These are phyloP conservation scores for Debaryomyces robertsiae DNA, from an alignment of 1,139 yeast species.

Conservation along the genomic window DNA sequence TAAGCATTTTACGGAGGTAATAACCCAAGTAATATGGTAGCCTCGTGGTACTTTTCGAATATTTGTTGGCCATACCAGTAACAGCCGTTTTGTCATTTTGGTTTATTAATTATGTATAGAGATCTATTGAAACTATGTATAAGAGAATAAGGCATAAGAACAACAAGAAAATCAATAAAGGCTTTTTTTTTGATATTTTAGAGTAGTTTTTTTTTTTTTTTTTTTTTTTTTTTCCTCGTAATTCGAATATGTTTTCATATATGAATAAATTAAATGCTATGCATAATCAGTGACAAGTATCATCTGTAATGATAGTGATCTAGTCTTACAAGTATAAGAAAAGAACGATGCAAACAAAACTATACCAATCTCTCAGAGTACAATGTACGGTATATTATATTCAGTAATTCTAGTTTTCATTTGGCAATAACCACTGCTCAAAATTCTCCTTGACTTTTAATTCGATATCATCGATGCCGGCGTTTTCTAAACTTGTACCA, in stretches of 20 bases:
- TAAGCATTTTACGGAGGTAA: no score
- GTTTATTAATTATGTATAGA: slow-evolving; percentile 9
- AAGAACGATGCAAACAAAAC: slow-evolving; percentile 9
- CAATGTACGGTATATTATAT: not conserved
- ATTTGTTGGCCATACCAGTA: no score
- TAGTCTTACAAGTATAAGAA: slow-evolving; percentile 8
- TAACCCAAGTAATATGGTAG: no score
- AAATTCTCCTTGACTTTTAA: slow-evolving; percentile 46
- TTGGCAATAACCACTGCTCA: slow-evolving; percentile 47
- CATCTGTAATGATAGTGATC: slow-evolving; percentile 5
- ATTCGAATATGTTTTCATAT: slow-evolving; percentile 6
- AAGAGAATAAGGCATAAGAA: slow-evolving; percentile 9
- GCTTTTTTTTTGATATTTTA: slow-evolving; percentile 7
- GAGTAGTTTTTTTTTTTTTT: slow-evolving; percentile 4
- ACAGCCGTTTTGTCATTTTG: slow-evolving; percentile 8
- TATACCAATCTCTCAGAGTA: slow-evolving; percentile 8
- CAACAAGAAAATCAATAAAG: slow-evolving; percentile 10
- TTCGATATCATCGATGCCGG: slow-evolving; percentile 34
- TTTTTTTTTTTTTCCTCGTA: slow-evolving; percentile 2
- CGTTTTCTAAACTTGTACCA: slow-evolving; percentile 28
- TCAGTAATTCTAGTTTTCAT: slow-evolving; percentile 10
- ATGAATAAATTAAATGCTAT: slow-evolving; percentile 8
- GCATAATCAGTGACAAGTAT: slow-evolving; percentile 8
- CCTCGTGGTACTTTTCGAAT: no score
- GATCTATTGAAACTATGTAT: slow-evolving; percentile 11